Base-by-base conservation (phyloP, 257 asterid species). In the Lantana camara region DNA sequence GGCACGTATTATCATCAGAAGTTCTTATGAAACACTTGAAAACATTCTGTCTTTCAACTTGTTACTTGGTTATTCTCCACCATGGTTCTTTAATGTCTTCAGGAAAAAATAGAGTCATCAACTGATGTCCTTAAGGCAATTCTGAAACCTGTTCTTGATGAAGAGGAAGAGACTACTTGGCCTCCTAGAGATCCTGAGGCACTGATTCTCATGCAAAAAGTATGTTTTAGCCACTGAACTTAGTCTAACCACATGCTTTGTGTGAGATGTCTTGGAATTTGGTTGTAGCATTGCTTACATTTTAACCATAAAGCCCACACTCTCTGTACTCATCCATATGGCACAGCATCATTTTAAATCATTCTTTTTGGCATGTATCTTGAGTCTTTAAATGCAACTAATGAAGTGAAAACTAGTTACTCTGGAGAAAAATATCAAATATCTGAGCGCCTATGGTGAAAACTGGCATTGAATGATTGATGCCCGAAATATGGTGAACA, bases 71-170 rank as follows among this genome's bases (percentile, higher is more conserved):
- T 63, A 20, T 59, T 62, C 66, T 34, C 7, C 49, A 59, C 38
- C 58, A 46, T 66, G 71, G 56, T 49, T 34, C 57, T 70, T 63
- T 52, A 17, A 47, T 74, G 48, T 51, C 49, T 60, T 72, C 88
- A 90, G 99, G 96, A 87, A 73, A 90, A 82, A 66, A 90, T 90
- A 66, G 90, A 90, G 63, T 88, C 95, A 62, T 83, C 96, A 42
- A 93, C 97, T 22, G 95, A 90, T 68, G 95, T 93, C 77, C 97
- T 93, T 32, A 90, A 90, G 79, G 80, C 88, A 55, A 85, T 90
- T 65, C 59, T 93, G 79, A 73, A 74, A 66, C 96, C 95, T 45
- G 92, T 87, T 14, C 46, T 84, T 57, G 88, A 84, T 52, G 89
- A 77, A 76, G 92, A 73, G 35, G 87, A 77, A 73, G 99, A 93